Percentiles rank a stretch among this genome's conserved stretches.
phyloP scores from a whole-genome alignment of 2,329 filamentous ascomycete species.

The Fonsecaea nubica region DNA sequence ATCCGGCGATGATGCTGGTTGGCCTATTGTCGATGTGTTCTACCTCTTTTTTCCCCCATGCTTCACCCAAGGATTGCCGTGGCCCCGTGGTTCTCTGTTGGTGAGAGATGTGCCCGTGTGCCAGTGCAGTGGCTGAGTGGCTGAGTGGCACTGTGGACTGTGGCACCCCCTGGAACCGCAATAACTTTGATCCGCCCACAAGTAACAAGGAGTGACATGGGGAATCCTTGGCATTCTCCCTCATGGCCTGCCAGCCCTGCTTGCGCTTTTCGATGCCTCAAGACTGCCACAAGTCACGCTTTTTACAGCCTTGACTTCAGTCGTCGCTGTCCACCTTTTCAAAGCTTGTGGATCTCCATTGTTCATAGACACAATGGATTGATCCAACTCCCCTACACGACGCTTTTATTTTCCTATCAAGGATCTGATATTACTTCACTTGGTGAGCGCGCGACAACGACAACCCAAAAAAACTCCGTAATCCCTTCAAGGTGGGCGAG shows the following conservation, averaged over 20 bases:
- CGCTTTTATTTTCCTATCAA: neutral
- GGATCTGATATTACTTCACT: neutral
- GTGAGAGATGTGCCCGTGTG: neutral
- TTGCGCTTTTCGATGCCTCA: constrained; percentile 4
- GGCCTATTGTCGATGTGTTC: neutral
- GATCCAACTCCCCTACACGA: constrained; percentile 1
- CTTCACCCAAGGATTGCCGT: neutral
- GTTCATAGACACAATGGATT: constrained; percentile 18
- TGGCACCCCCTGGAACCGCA: neutral
- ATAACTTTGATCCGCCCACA: constrained; percentile 1
- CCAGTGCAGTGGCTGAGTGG: neutral
- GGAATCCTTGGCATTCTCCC: constrained; percentile 23
- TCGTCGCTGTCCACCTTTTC: constrained; percentile 9
- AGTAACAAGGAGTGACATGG: neutral
- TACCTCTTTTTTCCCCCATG: neutral
- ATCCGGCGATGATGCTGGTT: constrained; percentile 4
- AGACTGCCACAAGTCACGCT: constrained; percentile 15
- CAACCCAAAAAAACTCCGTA: constrained; percentile 9
- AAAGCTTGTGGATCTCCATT: constrained; percentile 15
- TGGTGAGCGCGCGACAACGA: neutral
- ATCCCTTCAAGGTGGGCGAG: neutral
- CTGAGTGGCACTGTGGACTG: too few relatives aligned
- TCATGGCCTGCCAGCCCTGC: neutral
- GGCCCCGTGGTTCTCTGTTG: neutral
- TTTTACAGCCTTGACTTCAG: constrained; percentile 14